Percentiles rank a stretch among this genome's conserved stretches.
phyloP scores from a whole-genome alignment of 176 grass and related monocot species.

The Oryza longistaminata region DNA sequence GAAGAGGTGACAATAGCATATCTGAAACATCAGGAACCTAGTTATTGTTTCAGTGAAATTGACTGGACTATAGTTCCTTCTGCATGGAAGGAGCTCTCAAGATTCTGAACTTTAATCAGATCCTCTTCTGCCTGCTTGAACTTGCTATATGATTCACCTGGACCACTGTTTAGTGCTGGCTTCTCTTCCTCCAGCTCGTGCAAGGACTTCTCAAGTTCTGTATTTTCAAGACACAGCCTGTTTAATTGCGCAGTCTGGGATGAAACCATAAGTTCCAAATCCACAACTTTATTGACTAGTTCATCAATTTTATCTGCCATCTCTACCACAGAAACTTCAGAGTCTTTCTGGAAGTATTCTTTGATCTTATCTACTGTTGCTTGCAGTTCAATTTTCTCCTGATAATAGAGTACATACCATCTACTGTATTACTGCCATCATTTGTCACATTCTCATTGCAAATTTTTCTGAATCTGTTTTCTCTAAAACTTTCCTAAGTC shows the following conservation, averaged over 20 bases:
- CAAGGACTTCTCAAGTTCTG: constrained; percentile 54
- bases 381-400: constrained; percentile 52
- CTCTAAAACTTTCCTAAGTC: constrained; percentile 21
- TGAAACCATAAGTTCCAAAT: constrained; percentile 71
- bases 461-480: constrained; percentile 21
- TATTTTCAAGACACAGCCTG: constrained; percentile 57
- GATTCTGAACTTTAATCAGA: constrained; percentile 49
- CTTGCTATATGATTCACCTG: constrained; percentile 44
- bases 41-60: constrained; percentile 49
- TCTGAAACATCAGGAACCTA: constrained; percentile 55
- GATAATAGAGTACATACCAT: constrained; percentile 48
- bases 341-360: constrained; percentile 53
- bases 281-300: constrained; percentile 71
- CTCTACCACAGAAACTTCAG: constrained; percentile 49
- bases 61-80: constrained; percentile 46
- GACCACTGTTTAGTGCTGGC: constrained; percentile 8
- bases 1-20: constrained; percentile 40
- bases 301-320: constrained; percentile 71
- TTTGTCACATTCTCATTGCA: constrained; percentile 15
- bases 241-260: constrained; percentile 68
- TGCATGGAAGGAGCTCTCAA: constrained; percentile 40
- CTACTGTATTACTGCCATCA: not conserved
- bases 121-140: constrained; percentile 64
- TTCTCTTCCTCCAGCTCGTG: constrained; percentile 58
- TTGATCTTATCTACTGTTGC: constrained; percentile 51